Conservation (phyloP, 176 grass and related monocot species). For the Eleusine coracana region DNA sequence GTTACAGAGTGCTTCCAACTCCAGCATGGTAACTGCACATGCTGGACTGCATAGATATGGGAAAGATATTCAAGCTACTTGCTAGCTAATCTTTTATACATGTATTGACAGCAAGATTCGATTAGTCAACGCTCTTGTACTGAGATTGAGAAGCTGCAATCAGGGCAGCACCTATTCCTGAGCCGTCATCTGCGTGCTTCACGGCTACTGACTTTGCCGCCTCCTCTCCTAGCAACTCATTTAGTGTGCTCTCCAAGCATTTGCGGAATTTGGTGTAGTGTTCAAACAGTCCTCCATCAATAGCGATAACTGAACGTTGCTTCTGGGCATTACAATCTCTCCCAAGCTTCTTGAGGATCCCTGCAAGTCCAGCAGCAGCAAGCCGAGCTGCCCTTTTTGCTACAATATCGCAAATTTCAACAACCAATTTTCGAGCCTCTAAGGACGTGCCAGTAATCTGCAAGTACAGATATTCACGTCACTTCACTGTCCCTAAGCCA, state of each 20-base stretch:
- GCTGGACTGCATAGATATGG: neutral
- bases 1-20: neutral
- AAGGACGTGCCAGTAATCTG: constrained; percentile 62
- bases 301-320: constrained; percentile 62
- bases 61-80: neutral
- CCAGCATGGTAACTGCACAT: constrained; percentile 16
- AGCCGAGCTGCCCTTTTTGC: constrained; percentile 66
- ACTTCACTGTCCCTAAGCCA: neutral
- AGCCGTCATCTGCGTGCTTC: constrained; percentile 62
- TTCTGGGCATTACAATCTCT: constrained; percentile 40
- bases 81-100: constrained; percentile 14
- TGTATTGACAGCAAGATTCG: neutral
- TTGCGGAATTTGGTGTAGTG: constrained; percentile 69
- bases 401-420: constrained; percentile 66
- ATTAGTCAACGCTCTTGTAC: constrained; percentile 26
- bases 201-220: constrained; percentile 38
- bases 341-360: constrained; percentile 81
- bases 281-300: constrained; percentile 69
- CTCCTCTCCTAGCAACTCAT: constrained; percentile 66
- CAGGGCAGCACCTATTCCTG: constrained; percentile 83
- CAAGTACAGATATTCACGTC: neutral
- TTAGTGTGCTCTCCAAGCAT: constrained; percentile 59
- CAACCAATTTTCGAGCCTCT: constrained; percentile 58
- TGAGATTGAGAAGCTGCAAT: constrained; percentile 81
- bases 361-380: constrained; percentile 76